A percentile compares a stretch with the other conserved stretches of the same genome.
These are phyloP conservation scores for Fusarium sambucinum DNA, from an alignment of 2,329 filamentous ascomycete genomes.

Conservation along the genomic window DNA sequence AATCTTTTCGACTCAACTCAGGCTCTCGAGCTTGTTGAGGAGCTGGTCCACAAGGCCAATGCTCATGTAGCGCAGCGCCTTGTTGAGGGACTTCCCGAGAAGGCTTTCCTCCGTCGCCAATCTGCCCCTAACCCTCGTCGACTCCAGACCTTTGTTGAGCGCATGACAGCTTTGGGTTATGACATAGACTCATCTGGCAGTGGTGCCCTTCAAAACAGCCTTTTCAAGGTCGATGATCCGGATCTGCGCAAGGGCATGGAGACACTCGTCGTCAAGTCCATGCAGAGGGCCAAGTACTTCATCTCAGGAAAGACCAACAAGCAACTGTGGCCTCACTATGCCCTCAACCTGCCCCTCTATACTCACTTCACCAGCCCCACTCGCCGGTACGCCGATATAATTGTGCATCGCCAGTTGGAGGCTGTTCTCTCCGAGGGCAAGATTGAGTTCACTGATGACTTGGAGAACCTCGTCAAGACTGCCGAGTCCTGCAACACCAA, in stretches of 20 bases:
- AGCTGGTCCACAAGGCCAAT: slow-evolving; percentile 94
- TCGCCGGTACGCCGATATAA: slow-evolving; percentile 91
- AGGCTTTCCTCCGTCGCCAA: slow-evolving; percentile 91
- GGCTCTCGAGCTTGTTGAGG: slow-evolving; percentile 93
- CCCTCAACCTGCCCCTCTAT: slow-evolving; percentile 91
- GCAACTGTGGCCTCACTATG: slow-evolving; percentile 87
- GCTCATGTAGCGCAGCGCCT: slow-evolving; percentile 88
- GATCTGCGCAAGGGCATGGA: slow-evolving; percentile 98
- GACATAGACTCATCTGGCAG: slow-evolving; percentile 91
- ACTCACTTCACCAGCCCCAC: slow-evolving; percentile 98
- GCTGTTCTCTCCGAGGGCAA: slow-evolving; percentile 83
- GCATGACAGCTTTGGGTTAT: slow-evolving; percentile 92
- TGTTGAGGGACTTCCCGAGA: slow-evolving; percentile 82
- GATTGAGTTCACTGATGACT: slow-evolving; percentile 87
- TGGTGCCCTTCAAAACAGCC: slow-evolving; percentile 89
- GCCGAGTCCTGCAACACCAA: slow-evolving; percentile 98
- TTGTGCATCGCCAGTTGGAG: slow-evolving; percentile 96
- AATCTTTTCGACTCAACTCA: slow-evolving; percentile 95
- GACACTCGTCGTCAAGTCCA: slow-evolving; percentile 92
- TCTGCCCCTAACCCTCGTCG: slow-evolving; percentile 86
- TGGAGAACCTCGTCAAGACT: slow-evolving; percentile 90
- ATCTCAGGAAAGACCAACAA: slow-evolving; percentile 83
- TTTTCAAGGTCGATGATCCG: slow-evolving; percentile 91
- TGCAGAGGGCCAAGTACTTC: slow-evolving; percentile 96
- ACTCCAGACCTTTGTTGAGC: slow-evolving; percentile 88